Conservation (phyloP, 192 early-diverging fungal species). For the Chytriomyces confervae region DNA sequence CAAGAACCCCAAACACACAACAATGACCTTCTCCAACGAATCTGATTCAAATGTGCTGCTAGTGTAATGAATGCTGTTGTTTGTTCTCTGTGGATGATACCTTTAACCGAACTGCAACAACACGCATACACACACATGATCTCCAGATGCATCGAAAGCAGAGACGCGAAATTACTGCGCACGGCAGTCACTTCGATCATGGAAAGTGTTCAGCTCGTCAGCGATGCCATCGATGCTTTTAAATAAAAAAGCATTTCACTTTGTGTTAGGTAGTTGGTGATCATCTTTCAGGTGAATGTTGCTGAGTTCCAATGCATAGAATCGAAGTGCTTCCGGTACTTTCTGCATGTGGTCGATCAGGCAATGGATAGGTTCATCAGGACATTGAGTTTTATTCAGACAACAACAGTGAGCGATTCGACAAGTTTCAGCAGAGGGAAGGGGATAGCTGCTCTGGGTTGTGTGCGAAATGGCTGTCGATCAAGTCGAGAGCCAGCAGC, state of each 20-base stretch:
- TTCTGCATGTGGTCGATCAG: no score
- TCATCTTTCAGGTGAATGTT: no score
- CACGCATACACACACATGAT: background rate
- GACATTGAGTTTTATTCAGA: no score
- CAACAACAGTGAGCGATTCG: no score
- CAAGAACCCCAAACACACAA: conserved; percentile 13
- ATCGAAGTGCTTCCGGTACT: no score
- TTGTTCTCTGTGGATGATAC: background rate
- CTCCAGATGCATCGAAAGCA: conserved; percentile 10
- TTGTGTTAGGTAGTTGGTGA: no score
- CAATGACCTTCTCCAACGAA: background rate
- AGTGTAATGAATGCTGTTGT: background rate
- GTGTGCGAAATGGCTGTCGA: no score
- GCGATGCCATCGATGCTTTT: conserved; percentile 28
- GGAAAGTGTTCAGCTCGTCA: conserved; percentile 30
- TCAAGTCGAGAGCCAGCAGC: no score
- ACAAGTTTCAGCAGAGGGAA: no score
- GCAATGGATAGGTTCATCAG: no score
- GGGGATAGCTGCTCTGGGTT: no score
- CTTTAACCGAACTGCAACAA: background rate
- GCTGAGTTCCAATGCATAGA: no score
- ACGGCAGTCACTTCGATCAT: conserved; percentile 18
- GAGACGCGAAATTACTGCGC: conserved; percentile 10
- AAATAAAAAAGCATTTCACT: background rate
- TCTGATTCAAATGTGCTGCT: background rate